These are phyloP conservation scores for Podaxis sp. DNA, from an alignment of 768 basidiomycete species.

Conservation along the genomic window DNA sequence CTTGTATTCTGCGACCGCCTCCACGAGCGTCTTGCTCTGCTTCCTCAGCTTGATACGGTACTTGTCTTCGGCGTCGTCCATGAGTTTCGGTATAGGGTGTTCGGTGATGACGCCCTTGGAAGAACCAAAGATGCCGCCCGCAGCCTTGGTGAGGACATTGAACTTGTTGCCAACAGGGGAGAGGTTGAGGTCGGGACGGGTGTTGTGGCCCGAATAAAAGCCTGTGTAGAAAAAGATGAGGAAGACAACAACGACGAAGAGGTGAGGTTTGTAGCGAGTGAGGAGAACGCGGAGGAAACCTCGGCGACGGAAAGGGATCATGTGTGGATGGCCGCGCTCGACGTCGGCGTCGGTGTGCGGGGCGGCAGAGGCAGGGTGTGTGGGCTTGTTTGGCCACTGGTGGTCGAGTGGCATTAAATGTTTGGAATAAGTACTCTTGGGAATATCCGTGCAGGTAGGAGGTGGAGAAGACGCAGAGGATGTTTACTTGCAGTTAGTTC, in stretches of 20 bases:
- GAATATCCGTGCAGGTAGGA: not conserved
- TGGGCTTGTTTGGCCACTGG: conserved; percentile 5
- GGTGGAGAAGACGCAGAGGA: too few species aligned
- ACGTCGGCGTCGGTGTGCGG: not conserved
- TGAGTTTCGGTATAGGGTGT: conserved; percentile 85
- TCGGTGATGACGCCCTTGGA: conserved; percentile 23
- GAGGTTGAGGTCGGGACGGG: conserved; percentile 21
- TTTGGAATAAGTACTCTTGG: not conserved
- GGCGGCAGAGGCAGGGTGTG: not conserved
- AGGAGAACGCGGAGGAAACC: not conserved
- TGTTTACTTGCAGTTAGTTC: too few species aligned
- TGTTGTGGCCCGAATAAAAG: conserved; percentile 39
- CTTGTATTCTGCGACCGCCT: conserved; percentile 82
- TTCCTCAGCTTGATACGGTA: conserved; percentile 64
- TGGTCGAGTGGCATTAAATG: not conserved
- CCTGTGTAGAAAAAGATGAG: conserved; percentile 52
- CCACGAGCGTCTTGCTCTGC: conserved; percentile 79
- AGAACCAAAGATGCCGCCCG: conserved; percentile 19
- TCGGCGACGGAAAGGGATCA: not conserved
- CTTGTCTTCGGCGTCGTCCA: conserved; percentile 78
- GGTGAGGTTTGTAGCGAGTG: conserved; percentile 29
- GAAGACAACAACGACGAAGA: conserved; percentile 42
- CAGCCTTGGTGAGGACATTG: conserved; percentile 21
- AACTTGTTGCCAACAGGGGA: conserved; percentile 20
- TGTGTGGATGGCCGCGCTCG: not conserved